Evolutionary conservation across 2,329 filamentous ascomycete genomes (phyloP).

Genomic region (Microcyclosporella mali): DNA sequence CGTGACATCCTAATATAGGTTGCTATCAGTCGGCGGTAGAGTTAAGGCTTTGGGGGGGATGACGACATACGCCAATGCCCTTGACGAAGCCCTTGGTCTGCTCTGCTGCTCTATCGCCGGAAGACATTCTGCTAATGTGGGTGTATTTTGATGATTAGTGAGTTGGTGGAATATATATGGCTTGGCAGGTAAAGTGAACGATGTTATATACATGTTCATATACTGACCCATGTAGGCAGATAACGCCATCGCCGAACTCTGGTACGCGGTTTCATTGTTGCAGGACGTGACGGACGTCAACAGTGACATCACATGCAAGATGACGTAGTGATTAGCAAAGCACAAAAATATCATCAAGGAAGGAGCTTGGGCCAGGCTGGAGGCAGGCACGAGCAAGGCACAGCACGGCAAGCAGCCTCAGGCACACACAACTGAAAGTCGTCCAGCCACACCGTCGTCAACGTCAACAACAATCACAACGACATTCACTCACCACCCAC

Average conservation of each 20-base stretch:
- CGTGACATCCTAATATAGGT: constrained; percentile 17
- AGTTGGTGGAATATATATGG: no score
- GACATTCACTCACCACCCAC: no score
- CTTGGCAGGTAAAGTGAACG: no score
- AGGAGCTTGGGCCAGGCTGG: neutral
- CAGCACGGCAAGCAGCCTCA: no score
- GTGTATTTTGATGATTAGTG: no score
- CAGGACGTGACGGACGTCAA: neutral
- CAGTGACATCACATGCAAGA: neutral
- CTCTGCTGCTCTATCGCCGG: constrained; percentile 23
- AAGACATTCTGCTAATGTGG: constrained; percentile 13
- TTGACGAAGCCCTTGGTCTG: constrained; percentile 23
- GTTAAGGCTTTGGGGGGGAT: neutral
- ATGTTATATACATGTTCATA: no score
- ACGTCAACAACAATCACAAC: no score
- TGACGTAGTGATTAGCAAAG: neutral
- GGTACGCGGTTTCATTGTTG: neutral
- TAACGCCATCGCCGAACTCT: no score
- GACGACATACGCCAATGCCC: constrained; percentile 11
- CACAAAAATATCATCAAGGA: neutral
- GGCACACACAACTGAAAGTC: no score
- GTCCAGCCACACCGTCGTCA: no score
- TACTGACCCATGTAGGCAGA: no score
- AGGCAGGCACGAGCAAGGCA: neutral
- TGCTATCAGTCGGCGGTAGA: neutral